A percentile compares a stretch with the other conserved stretches of the same genome.
Conservation (phyloP, 2,329 filamentous ascomycete species). For the Colletotrichum lini region DNA sequence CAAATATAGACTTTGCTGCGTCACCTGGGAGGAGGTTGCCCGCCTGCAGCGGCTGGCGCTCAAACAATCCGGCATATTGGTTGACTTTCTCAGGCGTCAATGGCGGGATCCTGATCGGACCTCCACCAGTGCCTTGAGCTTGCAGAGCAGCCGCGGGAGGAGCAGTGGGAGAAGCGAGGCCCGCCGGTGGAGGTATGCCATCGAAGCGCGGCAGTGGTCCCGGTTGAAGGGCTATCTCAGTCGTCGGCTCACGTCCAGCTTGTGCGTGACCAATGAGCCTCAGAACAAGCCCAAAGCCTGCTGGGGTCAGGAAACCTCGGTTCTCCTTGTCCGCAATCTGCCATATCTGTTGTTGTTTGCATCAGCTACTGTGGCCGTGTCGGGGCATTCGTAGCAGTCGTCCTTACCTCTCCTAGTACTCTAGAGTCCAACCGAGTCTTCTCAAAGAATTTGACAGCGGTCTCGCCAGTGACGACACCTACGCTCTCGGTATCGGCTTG, state of each 20-base stretch:
- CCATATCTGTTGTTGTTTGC: slow-evolving; percentile 81
- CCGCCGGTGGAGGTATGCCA: slow-evolving; percentile 66
- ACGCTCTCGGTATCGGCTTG: slow-evolving; percentile 93
- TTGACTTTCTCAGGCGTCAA: slow-evolving; percentile 89
- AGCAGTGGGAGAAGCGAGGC: slow-evolving; percentile 57
- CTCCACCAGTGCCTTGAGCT: slow-evolving; percentile 72
- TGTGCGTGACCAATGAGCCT: slow-evolving; percentile 97
- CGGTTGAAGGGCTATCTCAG: slow-evolving; percentile 86
- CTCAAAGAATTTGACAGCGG: slow-evolving; percentile 98
- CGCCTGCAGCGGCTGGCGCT: slow-evolving; percentile 85
- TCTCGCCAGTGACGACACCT: slow-evolving; percentile 94
- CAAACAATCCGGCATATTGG: slow-evolving; percentile 92
- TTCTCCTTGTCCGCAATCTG: slow-evolving; percentile 98
- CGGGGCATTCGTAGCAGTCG: slow-evolving; percentile 1
- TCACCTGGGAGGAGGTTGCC: slow-evolving; percentile 84
- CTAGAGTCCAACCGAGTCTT: slow-evolving; percentile 91
- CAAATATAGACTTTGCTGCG: slow-evolving; percentile 93
- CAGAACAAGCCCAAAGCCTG: slow-evolving; percentile 93
- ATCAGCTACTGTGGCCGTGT: slow-evolving; percentile 12
- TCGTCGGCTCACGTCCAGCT: slow-evolving; percentile 83
- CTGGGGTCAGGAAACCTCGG: slow-evolving; percentile 90
- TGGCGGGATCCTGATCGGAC: slow-evolving; percentile 88
- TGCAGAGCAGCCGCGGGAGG: slow-evolving; percentile 66
- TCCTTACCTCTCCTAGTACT: slow-evolving; percentile 85
- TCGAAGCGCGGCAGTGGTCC: slow-evolving; percentile 95